phyloP scores from a whole-genome alignment of 768 basidiomycete species.

The Tylopilus intermedius region DNA sequence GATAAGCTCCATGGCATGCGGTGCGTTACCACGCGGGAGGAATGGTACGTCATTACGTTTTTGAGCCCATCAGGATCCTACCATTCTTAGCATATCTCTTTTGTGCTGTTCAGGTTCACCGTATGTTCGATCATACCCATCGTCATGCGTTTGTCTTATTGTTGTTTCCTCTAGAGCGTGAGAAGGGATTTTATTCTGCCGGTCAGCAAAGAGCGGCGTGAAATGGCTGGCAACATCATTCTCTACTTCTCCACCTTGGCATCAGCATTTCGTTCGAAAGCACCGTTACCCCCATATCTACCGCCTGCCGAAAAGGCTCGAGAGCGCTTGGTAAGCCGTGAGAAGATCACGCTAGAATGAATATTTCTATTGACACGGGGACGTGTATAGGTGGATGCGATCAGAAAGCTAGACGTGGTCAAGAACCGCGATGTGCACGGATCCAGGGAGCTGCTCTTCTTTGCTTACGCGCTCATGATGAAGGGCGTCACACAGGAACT shows the following conservation, averaged over 20 bases:
- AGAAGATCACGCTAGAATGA: background rate
- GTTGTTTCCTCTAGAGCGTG: slow-evolving; percentile 50
- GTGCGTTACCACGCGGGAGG: slow-evolving; percentile 92
- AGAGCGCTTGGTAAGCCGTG: slow-evolving; percentile 57
- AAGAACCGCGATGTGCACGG: slow-evolving; percentile 74
- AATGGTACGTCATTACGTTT: slow-evolving; percentile 57
- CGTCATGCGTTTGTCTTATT: background rate
- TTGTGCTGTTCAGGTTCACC: slow-evolving; percentile 53
- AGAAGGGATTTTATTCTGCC: slow-evolving; percentile 85
- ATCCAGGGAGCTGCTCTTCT: slow-evolving; percentile 84
- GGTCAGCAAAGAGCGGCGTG: slow-evolving; percentile 81
- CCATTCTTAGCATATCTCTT: slow-evolving; percentile 8
- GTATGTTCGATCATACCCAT: slow-evolving; percentile 36
- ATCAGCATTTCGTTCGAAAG: slow-evolving; percentile 76
- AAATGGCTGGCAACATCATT: slow-evolving; percentile 94
- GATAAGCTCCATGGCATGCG: slow-evolving; percentile 93
- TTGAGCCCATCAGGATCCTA: background rate
- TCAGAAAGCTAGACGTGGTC: slow-evolving; percentile 84
- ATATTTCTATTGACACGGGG: background rate
- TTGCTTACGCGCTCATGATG: slow-evolving; percentile 92
- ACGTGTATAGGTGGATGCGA: slow-evolving; percentile 62
- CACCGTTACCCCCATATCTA: slow-evolving; percentile 93
- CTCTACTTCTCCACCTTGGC: slow-evolving; percentile 81
- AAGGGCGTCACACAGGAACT: slow-evolving; percentile 89
- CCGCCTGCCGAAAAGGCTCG: slow-evolving; percentile 89